Conservation (phyloP, 2,329 filamentous ascomycete genomes). For the Cercospora janseana region DNA sequence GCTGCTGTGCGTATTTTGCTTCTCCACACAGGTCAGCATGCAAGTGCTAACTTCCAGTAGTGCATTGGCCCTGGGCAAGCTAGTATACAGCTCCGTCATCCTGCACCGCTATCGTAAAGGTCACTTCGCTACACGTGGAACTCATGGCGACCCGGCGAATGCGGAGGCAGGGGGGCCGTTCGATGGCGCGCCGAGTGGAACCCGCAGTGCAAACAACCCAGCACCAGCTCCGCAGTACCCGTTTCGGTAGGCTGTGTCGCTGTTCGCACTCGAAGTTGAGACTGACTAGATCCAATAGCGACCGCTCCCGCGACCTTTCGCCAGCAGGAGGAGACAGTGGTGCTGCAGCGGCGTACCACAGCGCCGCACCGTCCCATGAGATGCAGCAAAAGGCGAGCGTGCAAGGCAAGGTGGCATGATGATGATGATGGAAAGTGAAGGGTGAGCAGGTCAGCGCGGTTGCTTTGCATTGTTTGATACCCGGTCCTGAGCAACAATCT, state of each 20-base stretch:
- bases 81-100: constrained; percentile 43
- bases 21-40: constrained; percentile 6
- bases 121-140: constrained; percentile 30
- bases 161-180: constrained; percentile 20
- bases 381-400: constrained; percentile 21
- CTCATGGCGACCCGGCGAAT: constrained; percentile 25
- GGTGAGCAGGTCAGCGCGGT: constrained; percentile 9
- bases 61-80: constrained; percentile 39
- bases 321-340: constrained; percentile 14
- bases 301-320: constrained; percentile 20
- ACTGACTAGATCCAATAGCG: constrained; percentile 17
- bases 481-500: constrained; percentile 13
- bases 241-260: constrained; percentile 22
- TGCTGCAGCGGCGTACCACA: constrained; percentile 20
- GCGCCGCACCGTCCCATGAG: constrained; percentile 15
- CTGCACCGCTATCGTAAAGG: constrained; percentile 40
- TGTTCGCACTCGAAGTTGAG: background rate
- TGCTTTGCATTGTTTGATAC: constrained; percentile 14
- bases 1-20: constrained; percentile 38
- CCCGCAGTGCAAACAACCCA: constrained; percentile 25
- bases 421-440: no score
- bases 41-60: constrained; percentile 30
- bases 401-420: constrained; percentile 17
- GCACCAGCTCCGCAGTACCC: constrained; percentile 22
- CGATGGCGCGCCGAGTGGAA: constrained; percentile 12